A percentile compares a stretch with the other conserved stretches of the same genome.
These are phyloP conservation scores for Fusarium irregulare DNA, from an alignment of 2,329 filamentous ascomycete species.

Conservation along the genomic window DNA sequence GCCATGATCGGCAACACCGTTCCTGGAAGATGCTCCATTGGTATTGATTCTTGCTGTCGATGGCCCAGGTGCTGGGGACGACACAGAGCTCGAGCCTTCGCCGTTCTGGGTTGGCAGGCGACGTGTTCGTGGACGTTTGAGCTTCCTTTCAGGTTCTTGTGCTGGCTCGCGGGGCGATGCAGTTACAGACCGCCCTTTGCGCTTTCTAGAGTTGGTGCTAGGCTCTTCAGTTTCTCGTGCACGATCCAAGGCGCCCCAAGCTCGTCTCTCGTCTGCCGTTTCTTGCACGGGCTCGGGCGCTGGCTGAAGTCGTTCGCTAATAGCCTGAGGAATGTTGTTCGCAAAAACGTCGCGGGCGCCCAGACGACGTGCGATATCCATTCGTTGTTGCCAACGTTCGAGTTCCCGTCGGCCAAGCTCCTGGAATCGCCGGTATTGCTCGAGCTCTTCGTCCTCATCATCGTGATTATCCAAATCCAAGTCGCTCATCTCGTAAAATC, in stretches of 20 bases:
- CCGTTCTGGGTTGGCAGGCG: constrained; percentile 64
- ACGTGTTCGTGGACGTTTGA: constrained; percentile 88
- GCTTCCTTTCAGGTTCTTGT: constrained; percentile 80
- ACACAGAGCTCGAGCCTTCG: constrained; percentile 59
- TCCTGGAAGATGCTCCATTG: constrained; percentile 41
- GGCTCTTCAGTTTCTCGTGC: constrained; percentile 75
- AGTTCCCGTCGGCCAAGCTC: constrained; percentile 68
- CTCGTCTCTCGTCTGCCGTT: constrained; percentile 81
- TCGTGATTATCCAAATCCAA: constrained; percentile 56
- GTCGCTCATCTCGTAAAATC: constrained; percentile 68
- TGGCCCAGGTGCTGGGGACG: constrained; percentile 49
- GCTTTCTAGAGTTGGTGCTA: constrained; percentile 71
- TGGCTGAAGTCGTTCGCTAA: constrained; percentile 72
- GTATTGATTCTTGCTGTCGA: constrained; percentile 39
- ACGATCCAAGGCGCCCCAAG: constrained; percentile 92
- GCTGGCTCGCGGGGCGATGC: constrained; percentile 75
- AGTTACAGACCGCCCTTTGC: constrained; percentile 77
- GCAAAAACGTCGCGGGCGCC: constrained; percentile 80
- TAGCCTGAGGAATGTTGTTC: constrained; percentile 65
- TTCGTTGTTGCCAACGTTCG: constrained; percentile 84
- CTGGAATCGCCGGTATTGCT: constrained; percentile 65
- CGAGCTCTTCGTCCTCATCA: constrained; percentile 77
- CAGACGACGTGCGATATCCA: constrained; percentile 83
- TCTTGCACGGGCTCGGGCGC: constrained; percentile 70
- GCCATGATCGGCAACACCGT: constrained; percentile 37